Base-by-base conservation (phyloP, 2,329 filamentous ascomycete species). In the Fusarium devonianum region DNA sequence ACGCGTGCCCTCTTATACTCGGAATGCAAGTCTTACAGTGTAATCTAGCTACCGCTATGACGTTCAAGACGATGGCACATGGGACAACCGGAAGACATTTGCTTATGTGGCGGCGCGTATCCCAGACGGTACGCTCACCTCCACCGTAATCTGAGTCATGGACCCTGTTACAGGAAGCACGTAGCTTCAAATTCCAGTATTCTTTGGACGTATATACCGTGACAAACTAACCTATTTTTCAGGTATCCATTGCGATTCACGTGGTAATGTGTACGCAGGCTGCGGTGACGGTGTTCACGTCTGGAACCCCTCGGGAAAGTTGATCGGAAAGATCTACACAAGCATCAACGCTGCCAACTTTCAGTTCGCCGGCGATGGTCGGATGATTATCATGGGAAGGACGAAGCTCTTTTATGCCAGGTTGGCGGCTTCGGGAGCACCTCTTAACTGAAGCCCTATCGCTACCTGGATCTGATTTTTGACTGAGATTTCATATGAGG, bases 251-350 rank as follows among this genome's bases (percentile, higher is more conserved):
- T 75, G 75, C 48, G 81, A 84, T 56, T 68, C 73, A 7, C 68
- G 76, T 10, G 83, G 83, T 2, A 81, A 84, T 40, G 75, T 86
- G 3, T 86, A 79, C 57, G 68, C 73, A 4, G 76, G 75, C 7
- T 76, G 73, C 37, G 75, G 75, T 1, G 78, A 80, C 47, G 78
- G 78, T 6, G 71, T 80, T 3, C 73, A 78, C 42, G 73, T 81
- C 0, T 81, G 73, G 72, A 77, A 77, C 42, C 58, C 70, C 0
- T 70, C 69, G 2, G 77, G 77, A 13, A 73, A 71, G 42, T 69
- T 80, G 2, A 72, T 81, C n/a, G 78, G 78, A 1, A 87, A 86
- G 69, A 79, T 87, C 13, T 78, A 77, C 47, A 73, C 79, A 0
- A 75, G 77, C 0, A 72, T 73, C 23, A 71, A 69, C 4, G 69